Evolutionary conservation across 257 asterid genomes (phyloP).

Genomic region (Capsicum rhomboideum): DNA sequence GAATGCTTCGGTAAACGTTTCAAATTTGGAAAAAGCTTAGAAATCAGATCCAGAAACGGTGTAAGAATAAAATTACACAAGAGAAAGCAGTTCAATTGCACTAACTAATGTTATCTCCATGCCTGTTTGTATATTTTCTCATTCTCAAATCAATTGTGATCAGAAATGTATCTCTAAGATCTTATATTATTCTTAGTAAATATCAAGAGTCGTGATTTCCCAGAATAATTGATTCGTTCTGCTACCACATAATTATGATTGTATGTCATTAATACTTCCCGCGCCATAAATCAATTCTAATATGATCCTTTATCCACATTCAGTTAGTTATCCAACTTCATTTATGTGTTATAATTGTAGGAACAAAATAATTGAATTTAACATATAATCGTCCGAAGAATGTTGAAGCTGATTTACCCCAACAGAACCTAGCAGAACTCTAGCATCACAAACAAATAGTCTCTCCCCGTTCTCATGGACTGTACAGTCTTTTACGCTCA

Average conservation of each 20-base stretch:
- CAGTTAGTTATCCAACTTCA: background rate
- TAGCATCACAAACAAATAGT: slow-evolving; percentile 69
- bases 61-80: too few species aligned
- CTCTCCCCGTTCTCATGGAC: slow-evolving; percentile 83
- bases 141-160: background rate
- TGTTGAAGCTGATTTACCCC: slow-evolving; percentile 18
- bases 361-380: background rate
- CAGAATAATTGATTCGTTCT: background rate
- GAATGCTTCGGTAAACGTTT: too few species aligned
- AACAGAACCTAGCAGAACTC: slow-evolving; percentile 69
- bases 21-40: too few species aligned
- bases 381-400: background rate
- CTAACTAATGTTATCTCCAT: background rate
- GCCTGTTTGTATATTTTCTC: slow-evolving; percentile 2
- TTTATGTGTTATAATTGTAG: background rate
- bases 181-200: slow-evolving; percentile 5
- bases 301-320: background rate
- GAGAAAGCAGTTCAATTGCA: too few species aligned
- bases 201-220: background rate
- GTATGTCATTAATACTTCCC: background rate
- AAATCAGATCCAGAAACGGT: too few species aligned
- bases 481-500: slow-evolving; percentile 36
- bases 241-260: background rate
- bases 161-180: background rate
- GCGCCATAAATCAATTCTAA: background rate